A percentile compares a stretch with the other conserved stretches of the same genome.
Conservation (phyloP, 305 asterid genomes). For the Fraxinus ornus region DNA sequence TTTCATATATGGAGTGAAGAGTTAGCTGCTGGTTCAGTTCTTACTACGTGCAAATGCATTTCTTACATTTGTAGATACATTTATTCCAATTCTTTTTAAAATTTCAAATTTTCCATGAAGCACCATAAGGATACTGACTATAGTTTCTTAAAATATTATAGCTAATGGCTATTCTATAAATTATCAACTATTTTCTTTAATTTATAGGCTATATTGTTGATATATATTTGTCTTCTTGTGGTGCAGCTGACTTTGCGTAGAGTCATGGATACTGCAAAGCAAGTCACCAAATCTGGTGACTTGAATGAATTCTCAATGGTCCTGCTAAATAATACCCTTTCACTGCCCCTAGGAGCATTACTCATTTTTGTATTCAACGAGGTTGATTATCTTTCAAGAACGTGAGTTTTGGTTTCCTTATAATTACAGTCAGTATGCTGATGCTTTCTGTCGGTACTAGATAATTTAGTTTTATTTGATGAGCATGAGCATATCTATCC, state of each 20-base stretch:
- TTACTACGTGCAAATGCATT: background rate
- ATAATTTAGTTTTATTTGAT: background rate
- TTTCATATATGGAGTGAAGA: background rate
- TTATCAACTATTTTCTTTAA: background rate
- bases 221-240: constrained; percentile 18
- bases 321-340: constrained; percentile 81
- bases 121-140: background rate
- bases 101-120: background rate
- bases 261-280: constrained; percentile 91
- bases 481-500: background rate
- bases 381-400: constrained; percentile 68
- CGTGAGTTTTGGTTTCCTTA: constrained; percentile 53
- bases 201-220: constrained; percentile 7
- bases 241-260: constrained; percentile 82
- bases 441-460: background rate
- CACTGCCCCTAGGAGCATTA: constrained; percentile 67
- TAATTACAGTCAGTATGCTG: background rate
- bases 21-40: background rate
- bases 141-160: constrained; percentile 4
- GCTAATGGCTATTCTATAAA: background rate
- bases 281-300: constrained; percentile 82
- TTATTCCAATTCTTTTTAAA: background rate
- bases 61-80: background rate
- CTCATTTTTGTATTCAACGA: constrained; percentile 72
- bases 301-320: constrained; percentile 93